Evolutionary conservation across 441 rosid species (phyloP).

Genomic region (Gossypium trilobum): DNA sequence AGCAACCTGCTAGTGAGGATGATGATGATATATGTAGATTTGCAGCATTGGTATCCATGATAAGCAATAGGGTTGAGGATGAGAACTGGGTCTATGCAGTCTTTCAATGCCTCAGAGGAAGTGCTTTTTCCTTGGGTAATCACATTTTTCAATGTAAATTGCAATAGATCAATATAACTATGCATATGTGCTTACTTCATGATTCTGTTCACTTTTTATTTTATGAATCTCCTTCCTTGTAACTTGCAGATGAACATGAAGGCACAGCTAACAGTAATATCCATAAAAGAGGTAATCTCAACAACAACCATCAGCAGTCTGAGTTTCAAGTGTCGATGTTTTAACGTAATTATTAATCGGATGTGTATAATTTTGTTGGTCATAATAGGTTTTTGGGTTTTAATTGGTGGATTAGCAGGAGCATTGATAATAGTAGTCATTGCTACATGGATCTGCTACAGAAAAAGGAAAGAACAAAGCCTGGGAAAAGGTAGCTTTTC

Average conservation of each 20-base stretch:
- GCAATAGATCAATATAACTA: background rate
- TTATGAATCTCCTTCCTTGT: background rate
- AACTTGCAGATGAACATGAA: conserved; percentile 16
- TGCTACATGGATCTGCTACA: conserved; percentile 24
- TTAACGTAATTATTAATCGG: background rate
- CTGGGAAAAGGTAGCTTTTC: conserved; percentile 22
- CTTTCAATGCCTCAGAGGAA: conserved; percentile 29
- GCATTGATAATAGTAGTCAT: conserved; percentile 19
- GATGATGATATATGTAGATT: conserved; percentile 31
- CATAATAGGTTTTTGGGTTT: conserved; percentile 25
- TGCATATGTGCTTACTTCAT: background rate
- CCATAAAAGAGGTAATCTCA: conserved; percentile 17
- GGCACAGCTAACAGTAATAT: background rate
- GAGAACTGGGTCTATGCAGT: conserved; percentile 22
- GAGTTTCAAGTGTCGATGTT: background rate
- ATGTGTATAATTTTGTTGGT: conserved; percentile 2
- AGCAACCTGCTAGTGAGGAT: background rate
- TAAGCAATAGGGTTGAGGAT: conserved; percentile 27
- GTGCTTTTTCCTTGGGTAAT: conserved; percentile 21
- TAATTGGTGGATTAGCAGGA: conserved; percentile 26
- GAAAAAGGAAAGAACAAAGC: conserved; percentile 7
- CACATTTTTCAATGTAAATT: background rate
- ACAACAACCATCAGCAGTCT: background rate
- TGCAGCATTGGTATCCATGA: conserved; percentile 34
- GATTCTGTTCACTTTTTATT: background rate